Base-by-base conservation (phyloP, 768 basidiomycete species). In the Butyriboletus loyo region DNA sequence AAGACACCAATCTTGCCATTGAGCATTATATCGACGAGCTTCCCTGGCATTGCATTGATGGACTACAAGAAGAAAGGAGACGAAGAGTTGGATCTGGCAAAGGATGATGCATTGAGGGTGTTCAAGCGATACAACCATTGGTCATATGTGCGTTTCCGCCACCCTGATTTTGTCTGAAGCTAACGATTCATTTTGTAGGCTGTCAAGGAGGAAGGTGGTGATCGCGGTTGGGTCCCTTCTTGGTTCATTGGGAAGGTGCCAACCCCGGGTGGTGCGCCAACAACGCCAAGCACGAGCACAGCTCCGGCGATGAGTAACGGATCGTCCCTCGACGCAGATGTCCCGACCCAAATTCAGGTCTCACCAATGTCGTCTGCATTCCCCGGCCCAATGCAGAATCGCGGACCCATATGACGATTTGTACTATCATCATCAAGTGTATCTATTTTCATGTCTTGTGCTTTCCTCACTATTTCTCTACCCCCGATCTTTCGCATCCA, bases 41-140 rank as follows among this genome's bases (percentile, higher is more conserved):
- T 96, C 76, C 94, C 97, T 8, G 97, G 95, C 28, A 77, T 98
- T 52, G 94, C 93, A 1, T 72, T 98, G 63, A 98, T 95, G 95
- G 93, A 98, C 61, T 98, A 97, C 70, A 84, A 83, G 71, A 89
- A 89, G 73, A 91, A 93, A 62, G 94, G 93, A 1, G 89, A 91
- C 5, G 95, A 97, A 59, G 96, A 98, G 71, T 73, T 98, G 53
- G 86, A 90, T 60, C 73, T 98, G 37, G 81, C 79, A 45, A 97
- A 96, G 67, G 94, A 95, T 59, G 92, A 98, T 66, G 74, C 82
- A 21, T 64, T 99, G 57, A 78, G 92, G 58, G 95, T 99, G 37
- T 97, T 98, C 74, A 98, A 98, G 76, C 82, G 95, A 57, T 98
- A 98, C 68, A 97, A 96, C 55, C 94, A 98, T 72, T 98, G 95